Percentiles rank a stretch among this genome's conserved stretches.
phyloP scores from a whole-genome alignment of 352 stramenopile species.

The Phytopythium chamaehyphon region DNA sequence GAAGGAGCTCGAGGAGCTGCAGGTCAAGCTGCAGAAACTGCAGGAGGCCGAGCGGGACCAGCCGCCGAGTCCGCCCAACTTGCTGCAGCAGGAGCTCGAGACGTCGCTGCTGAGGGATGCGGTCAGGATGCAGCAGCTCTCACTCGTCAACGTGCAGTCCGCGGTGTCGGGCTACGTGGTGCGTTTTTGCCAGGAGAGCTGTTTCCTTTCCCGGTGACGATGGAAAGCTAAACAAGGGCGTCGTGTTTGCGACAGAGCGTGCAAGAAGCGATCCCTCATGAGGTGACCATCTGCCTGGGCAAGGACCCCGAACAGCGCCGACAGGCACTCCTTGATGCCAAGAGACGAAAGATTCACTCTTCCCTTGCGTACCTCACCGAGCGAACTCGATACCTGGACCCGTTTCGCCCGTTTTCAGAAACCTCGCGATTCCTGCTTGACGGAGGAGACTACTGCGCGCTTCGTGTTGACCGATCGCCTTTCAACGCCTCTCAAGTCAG shows the following conservation, averaged over 20 bases:
- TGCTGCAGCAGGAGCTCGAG: conserved; percentile 1
- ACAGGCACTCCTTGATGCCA: conserved; percentile 17
- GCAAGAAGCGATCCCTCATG: conserved; percentile 14
- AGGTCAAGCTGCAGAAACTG: conserved; percentile 17
- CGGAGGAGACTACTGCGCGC: conserved; percentile 33
- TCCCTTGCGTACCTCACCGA: conserved; percentile 31
- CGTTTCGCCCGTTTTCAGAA: conserved; percentile 27
- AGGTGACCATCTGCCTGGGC: conserved; percentile 37
- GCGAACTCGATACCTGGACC: conserved; percentile 33
- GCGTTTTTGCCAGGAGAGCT: conserved; percentile 4
- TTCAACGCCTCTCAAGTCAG: conserved; percentile 19
- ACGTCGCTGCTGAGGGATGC: conserved; percentile 10
- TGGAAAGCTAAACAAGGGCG: too few relatives aligned
- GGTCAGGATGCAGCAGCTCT: conserved; percentile 19
- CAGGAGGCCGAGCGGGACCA: conserved; percentile 17
- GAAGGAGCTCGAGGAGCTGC: conserved; percentile 13
- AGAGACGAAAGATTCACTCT: conserved; percentile 8
- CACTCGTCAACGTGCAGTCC: conserved; percentile 15
- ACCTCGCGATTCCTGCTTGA: conserved; percentile 38
- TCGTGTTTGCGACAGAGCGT: not conserved
- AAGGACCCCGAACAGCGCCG: conserved; percentile 23
- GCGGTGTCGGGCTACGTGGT: conserved; percentile 12
- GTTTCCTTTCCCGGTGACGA: not conserved
- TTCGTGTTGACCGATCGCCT: conserved; percentile 41
- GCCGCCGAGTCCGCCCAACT: not conserved